Evolutionary conservation across 2,329 filamentous ascomycete species (phyloP).

Genomic region (Nothomitra cinnamomea): DNA sequence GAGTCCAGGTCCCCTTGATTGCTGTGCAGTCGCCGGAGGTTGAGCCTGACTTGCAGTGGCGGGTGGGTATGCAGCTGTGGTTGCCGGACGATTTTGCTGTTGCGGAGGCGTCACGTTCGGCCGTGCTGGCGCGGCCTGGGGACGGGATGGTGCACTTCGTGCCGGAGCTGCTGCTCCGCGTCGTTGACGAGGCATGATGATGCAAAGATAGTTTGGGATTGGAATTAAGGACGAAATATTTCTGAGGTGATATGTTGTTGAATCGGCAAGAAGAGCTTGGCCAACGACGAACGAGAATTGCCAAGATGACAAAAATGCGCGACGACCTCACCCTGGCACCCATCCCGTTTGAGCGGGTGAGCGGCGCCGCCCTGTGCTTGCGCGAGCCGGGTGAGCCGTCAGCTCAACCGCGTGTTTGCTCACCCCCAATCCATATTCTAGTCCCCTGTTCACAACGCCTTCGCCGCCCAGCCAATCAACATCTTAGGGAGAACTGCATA

Average conservation of each 20-base stretch:
- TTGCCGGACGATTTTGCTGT: constrained; percentile 52
- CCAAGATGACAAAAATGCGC: no score
- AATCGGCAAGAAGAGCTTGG: no score
- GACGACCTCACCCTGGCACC: no score
- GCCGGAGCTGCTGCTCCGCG: constrained; percentile 39
- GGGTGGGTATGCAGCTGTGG: constrained; percentile 40
- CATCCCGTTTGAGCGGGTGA: no score
- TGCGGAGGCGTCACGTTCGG: constrained; percentile 33
- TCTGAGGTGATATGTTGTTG: not conserved
- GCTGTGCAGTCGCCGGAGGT: constrained; percentile 21
- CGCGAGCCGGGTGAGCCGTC: no score
- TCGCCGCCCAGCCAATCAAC: no score
- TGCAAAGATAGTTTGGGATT: not conserved
- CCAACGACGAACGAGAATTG: not conserved
- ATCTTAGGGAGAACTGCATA: no score
- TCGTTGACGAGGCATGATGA: constrained; percentile 62
- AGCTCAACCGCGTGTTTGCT: no score
- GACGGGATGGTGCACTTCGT: constrained; percentile 45
- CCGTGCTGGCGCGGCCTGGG: constrained; percentile 42
- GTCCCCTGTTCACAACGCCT: no score
- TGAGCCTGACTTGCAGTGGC: constrained; percentile 33
- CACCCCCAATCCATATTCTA: no score
- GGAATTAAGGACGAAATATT: not conserved
- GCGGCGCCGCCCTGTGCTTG: no score
- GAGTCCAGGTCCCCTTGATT: constrained; percentile 35